Conservation (phyloP, 1,284 basidiomycete species). For the Trametes hirsuta region DNA sequence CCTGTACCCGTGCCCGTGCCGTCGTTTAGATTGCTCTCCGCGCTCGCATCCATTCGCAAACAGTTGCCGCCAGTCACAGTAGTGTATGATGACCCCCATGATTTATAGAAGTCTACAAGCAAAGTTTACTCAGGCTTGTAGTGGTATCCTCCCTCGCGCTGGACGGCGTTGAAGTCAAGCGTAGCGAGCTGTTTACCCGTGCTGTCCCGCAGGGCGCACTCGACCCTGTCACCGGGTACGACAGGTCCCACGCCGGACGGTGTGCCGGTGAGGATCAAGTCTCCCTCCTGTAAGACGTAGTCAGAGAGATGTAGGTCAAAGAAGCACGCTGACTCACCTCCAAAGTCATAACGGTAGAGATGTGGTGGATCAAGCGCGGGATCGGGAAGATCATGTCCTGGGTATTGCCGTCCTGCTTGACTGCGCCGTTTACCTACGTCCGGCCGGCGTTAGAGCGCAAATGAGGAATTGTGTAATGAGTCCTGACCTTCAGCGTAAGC, state of each 20-base stretch:
- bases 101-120: slow-evolving; percentile 10
- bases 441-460: neutral
- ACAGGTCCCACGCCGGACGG: slow-evolving; percentile 90
- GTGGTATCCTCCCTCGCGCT: slow-evolving; percentile 73
- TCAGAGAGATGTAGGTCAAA: neutral
- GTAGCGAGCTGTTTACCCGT: slow-evolving; percentile 63
- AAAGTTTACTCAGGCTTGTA: slow-evolving; percentile 35
- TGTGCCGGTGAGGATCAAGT: slow-evolving; percentile 87
- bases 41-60: neutral
- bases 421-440: slow-evolving; percentile 77
- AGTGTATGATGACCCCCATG: slow-evolving; percentile 14
- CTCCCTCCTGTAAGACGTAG: slow-evolving; percentile 70
- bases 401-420: slow-evolving; percentile 87
- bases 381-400: slow-evolving; percentile 94
- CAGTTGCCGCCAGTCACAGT: slow-evolving; percentile 6
- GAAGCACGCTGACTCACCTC: slow-evolving; percentile 54
- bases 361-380: slow-evolving; percentile 87
- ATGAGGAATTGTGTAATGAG: neutral
- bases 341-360: slow-evolving; percentile 94
- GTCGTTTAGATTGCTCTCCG: slow-evolving; percentile 13
- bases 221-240: slow-evolving; percentile 76
- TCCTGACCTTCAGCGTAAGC: slow-evolving; percentile 71
- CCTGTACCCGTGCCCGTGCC: neutral
- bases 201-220: slow-evolving; percentile 71
- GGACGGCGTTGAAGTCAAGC: slow-evolving; percentile 68